Evolutionary conservation across 2,329 filamentous ascomycete genomes (phyloP).

Genomic region (Claviceps arundinis): DNA sequence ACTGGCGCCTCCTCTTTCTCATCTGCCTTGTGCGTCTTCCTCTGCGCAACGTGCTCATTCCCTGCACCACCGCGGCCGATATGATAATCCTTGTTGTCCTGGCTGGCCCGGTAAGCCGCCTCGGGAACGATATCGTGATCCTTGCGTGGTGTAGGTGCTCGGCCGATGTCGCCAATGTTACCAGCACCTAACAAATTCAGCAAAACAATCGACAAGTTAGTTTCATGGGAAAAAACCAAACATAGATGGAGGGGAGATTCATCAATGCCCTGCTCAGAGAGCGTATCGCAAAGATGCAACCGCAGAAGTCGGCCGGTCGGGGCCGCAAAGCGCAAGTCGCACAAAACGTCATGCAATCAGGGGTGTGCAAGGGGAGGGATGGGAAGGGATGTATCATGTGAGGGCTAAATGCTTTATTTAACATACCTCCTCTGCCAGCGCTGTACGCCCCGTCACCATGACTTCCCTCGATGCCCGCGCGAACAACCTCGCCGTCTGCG

Average conservation of each 20-base stretch:
- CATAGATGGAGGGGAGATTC: background rate
- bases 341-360: too few relatives aligned
- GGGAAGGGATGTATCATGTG: too few relatives aligned
- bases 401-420: too few relatives aligned
- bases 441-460: constrained; percentile 46
- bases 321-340: too few relatives aligned
- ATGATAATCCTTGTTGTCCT: constrained; percentile 38
- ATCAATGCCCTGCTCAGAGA: too few relatives aligned
- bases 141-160: constrained; percentile 24
- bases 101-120: constrained; percentile 33
- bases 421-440: constrained; percentile 42
- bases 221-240: background rate
- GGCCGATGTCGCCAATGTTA: constrained; percentile 41
- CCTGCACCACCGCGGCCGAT: constrained; percentile 47
- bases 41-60: constrained; percentile 33
- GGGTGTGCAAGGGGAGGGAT: too few relatives aligned
- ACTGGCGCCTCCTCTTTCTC: constrained; percentile 16
- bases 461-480: constrained; percentile 38
- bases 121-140: constrained; percentile 42
- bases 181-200: constrained; percentile 36
- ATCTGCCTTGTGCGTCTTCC: constrained; percentile 16
- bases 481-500: constrained; percentile 48
- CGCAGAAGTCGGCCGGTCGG: too few relatives aligned
- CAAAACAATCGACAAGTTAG: background rate
- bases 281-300: too few relatives aligned